phyloP scores from a whole-genome alignment of 2,329 filamentous ascomycete genomes.

The Trichoderma citrinoviride region DNA sequence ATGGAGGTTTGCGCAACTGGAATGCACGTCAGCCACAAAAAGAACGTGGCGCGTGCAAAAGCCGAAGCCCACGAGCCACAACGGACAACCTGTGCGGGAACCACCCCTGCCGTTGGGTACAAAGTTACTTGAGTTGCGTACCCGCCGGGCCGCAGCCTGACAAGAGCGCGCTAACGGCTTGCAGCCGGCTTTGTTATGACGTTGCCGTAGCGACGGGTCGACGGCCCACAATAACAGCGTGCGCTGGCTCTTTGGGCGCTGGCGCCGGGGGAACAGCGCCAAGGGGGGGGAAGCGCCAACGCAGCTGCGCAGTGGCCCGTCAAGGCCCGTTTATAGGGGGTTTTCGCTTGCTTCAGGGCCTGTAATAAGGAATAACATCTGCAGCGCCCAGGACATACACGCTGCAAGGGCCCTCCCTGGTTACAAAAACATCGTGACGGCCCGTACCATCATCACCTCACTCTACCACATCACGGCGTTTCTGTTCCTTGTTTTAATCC shows the following conservation, averaged over 20 bases:
- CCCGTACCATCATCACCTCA: conserved; percentile 14
- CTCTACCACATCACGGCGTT: conserved; percentile 6
- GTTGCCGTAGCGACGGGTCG: conserved; percentile 28
- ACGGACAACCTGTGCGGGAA: background rate
- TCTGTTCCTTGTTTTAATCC: conserved; percentile 1
- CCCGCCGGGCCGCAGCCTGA: background rate
- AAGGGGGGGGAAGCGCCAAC: no score
- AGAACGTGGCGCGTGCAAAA: conserved; percentile 8
- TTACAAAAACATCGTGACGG: conserved; percentile 37
- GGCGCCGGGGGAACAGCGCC: conserved; percentile 17
- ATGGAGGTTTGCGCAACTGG: background rate
- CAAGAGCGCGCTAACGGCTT: background rate
- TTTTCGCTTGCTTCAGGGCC: background rate
- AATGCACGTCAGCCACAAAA: conserved; percentile 4
- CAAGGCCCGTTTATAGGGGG: conserved; percentile 5
- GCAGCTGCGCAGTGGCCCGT: background rate
- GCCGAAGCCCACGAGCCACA: conserved; percentile 15
- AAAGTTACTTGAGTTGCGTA: background rate
- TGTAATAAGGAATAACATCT: conserved; percentile 28
- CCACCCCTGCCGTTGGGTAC: no score
- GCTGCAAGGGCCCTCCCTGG: background rate
- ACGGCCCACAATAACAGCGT: conserved; percentile 25
- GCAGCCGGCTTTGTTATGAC: conserved; percentile 16
- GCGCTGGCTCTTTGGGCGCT: conserved; percentile 16
- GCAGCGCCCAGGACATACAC: background rate